Evolutionary conservation across 73 alveolate genomes (phyloP).

Genomic region (Stentor roeselii): DNA sequence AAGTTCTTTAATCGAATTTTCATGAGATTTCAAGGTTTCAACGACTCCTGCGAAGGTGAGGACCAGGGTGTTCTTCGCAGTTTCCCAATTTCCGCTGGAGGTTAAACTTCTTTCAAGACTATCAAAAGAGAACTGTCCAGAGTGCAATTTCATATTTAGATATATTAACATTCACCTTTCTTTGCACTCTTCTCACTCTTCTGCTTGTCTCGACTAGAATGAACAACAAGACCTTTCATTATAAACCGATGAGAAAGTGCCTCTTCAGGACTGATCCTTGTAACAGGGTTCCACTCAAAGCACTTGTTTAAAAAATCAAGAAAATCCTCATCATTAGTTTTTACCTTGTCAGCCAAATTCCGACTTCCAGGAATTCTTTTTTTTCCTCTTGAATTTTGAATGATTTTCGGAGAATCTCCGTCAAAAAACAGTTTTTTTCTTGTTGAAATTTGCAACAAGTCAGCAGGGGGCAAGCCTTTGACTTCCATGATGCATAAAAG

Average conservation of each 20-base stretch:
- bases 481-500: constrained; percentile 58
- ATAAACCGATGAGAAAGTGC: constrained; percentile 70
- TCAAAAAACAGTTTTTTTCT: constrained; percentile 55
- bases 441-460: constrained; percentile 36
- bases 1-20: not conserved
- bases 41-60: no score
- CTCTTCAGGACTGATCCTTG: constrained; percentile 59
- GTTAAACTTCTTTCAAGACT: no score
- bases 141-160: no score
- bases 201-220: no score
- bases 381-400: constrained; percentile 58
- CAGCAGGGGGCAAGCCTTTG: constrained; percentile 47
- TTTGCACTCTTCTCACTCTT: no score
- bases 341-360: not conserved
- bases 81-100: no score
- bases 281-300: constrained; percentile 70
- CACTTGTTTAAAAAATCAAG: constrained; percentile 57
- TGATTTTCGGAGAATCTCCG: constrained; percentile 52
- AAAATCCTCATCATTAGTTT: constrained; percentile 47
- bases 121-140: no score
- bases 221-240: constrained; percentile 44
- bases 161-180: no score
- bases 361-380: constrained; percentile 32
- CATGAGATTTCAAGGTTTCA: no score
- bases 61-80: no score